Evolutionary conservation across 164 flowering plant genomes (phyloP).

Genomic region (Vitis rotundifolia): DNA sequence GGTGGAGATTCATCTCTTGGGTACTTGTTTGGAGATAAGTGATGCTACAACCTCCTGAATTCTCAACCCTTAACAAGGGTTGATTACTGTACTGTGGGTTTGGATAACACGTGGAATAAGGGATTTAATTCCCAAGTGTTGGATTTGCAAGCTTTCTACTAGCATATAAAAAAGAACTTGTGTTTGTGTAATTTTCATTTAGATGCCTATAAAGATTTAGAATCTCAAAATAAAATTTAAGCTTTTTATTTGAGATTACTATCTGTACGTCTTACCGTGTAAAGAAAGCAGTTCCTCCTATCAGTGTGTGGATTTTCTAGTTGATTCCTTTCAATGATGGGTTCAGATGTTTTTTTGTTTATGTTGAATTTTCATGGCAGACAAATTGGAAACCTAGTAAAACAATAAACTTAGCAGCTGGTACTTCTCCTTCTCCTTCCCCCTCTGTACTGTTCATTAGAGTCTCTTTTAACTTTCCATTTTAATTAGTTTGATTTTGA

Average conservation of each 20-base stretch:
- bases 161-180: neutral
- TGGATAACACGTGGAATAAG: neutral
- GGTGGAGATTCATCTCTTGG: conserved; percentile 43
- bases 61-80: neutral
- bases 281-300: neutral
- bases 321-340: neutral
- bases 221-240: neutral
- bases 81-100: neutral
- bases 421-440: too few species aligned
- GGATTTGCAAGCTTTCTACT: neutral
- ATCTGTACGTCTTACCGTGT: neutral
- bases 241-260: neutral
- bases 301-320: neutral
- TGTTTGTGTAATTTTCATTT: neutral
- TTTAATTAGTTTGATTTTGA: neutral
- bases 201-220: neutral
- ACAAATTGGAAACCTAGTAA: neutral
- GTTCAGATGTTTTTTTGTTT: neutral
- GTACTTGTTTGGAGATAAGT: conserved; percentile 45
- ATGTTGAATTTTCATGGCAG: neutral
- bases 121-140: neutral
- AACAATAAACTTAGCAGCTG: neutral
- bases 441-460: too few species aligned
- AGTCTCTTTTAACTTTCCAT: neutral
- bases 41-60: conserved; percentile 4